Conservation (phyloP, 2,329 filamentous ascomycete species). For the Gaeumannomyces sp. region DNA sequence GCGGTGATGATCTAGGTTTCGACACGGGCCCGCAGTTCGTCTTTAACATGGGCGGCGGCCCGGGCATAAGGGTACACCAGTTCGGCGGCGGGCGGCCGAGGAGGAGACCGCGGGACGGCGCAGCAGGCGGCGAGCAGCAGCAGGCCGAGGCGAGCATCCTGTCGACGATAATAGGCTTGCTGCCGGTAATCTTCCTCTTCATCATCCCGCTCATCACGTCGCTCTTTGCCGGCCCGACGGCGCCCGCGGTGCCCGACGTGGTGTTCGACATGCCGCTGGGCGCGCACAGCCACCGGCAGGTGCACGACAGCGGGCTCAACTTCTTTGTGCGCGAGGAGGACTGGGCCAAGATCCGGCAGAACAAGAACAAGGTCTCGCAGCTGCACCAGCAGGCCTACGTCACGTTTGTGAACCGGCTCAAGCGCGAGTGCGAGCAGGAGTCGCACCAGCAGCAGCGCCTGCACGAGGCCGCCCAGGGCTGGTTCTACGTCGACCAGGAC, state of each 20-base stretch:
- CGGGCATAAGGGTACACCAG: slow-evolving; percentile 89
- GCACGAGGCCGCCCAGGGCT: slow-evolving; percentile 74
- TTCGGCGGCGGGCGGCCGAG: slow-evolving; percentile 79
- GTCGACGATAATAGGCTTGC: slow-evolving; percentile 63
- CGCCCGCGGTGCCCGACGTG: slow-evolving; percentile 58
- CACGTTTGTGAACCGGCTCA: slow-evolving; percentile 61
- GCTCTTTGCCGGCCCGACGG: slow-evolving; percentile 56
- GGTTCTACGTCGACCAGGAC: slow-evolving; percentile 75
- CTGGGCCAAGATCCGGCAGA: slow-evolving; percentile 40
- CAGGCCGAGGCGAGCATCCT: slow-evolving; percentile 43
- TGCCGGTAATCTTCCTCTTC: slow-evolving; percentile 87
- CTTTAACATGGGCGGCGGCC: slow-evolving; percentile 89
- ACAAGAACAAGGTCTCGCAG: slow-evolving; percentile 59
- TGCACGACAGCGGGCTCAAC: slow-evolving; percentile 3
- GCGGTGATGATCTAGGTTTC: slow-evolving; percentile 41
- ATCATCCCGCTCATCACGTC: slow-evolving; percentile 78
- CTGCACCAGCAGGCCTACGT: slow-evolving; percentile 75
- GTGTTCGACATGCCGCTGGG: slow-evolving; percentile 65
- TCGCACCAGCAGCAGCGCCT: slow-evolving; percentile 57
- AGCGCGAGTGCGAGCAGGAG: slow-evolving; percentile 70
- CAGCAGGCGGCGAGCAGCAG: slow-evolving; percentile 46
- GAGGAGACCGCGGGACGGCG: slow-evolving; percentile 55
- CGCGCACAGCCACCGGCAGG: slow-evolving; percentile 61
- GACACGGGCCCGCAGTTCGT: slow-evolving; percentile 82
- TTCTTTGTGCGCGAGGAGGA: slow-evolving; percentile 6